Evolutionary conservation across 83 land plant species (phyloP).

Genomic region (Larix sibirica): DNA sequence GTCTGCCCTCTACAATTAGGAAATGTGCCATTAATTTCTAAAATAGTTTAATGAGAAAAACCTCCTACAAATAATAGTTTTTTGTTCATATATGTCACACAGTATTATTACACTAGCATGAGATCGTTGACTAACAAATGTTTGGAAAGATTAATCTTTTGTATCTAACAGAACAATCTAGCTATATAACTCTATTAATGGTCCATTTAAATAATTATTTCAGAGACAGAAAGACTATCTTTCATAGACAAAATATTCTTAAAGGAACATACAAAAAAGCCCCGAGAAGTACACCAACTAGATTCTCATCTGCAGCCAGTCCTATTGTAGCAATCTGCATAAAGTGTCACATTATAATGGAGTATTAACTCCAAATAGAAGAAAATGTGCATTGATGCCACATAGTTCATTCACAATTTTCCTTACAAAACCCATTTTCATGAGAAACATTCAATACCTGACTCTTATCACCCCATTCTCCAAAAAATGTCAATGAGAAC

Average conservation of each 20-base stretch:
- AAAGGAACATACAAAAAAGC: constrained; percentile 75
- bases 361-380: background rate
- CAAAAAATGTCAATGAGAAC: constrained; percentile 92
- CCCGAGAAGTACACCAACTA: constrained; percentile 91
- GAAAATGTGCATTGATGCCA: background rate
- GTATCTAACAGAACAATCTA: background rate
- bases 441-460: constrained; percentile 55
- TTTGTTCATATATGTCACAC: background rate
- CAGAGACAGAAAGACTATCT: background rate
- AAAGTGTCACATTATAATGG: background rate
- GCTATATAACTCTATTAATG: background rate
- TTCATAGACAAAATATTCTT: background rate
- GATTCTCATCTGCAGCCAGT: constrained; percentile 93
- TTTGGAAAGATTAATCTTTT: background rate
- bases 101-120: background rate
- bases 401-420: background rate
- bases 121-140: background rate
- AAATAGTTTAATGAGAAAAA: background rate
- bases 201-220: background rate
- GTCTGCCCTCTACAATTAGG: constrained; percentile 70
- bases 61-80: background rate
- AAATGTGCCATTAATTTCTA: background rate
- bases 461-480: constrained; percentile 99
- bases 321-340: constrained; percentile 93
- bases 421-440: background rate